Evolutionary conservation across 371 early-diverging fungal genomes (phyloP).

Genomic region (Chytridium lagenaria): DNA sequence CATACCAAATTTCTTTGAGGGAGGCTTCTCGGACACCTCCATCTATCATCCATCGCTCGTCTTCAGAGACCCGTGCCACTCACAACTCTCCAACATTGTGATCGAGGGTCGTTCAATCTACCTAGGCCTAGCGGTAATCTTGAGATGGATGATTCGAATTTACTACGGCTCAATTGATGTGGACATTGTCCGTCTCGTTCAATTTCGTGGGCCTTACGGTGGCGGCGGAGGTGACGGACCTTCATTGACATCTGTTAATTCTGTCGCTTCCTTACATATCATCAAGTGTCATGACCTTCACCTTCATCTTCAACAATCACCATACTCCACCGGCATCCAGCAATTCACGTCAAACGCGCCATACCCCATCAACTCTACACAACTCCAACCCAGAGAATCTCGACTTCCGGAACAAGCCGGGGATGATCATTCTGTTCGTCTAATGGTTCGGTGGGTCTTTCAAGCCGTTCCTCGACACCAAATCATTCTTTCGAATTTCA

Average conservation of each 20-base stretch:
- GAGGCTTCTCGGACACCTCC: conserved; percentile 18
- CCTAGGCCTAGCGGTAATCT: neutral
- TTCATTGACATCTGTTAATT: neutral
- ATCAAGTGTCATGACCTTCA: too few relatives aligned
- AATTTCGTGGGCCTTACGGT: conserved; percentile 9
- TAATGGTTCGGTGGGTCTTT: conserved; percentile 39
- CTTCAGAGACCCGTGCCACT: conserved; percentile 25
- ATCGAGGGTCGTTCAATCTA: conserved; percentile 7
- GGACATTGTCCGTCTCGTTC: conserved; percentile 17
- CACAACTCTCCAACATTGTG: neutral
- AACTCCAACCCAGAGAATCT: neutral
- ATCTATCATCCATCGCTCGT: conserved; percentile 20
- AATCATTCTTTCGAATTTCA: conserved; percentile 15
- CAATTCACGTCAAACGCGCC: neutral
- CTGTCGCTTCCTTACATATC: neutral
- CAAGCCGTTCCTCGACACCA: conserved; percentile 36
- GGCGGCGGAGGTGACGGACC: neutral
- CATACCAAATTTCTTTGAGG: conserved; percentile 22
- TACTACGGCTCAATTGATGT: conserved; percentile 11
- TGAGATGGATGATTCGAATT: neutral
- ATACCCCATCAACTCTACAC: neutral
- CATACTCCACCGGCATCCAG: neutral
- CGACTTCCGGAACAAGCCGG: neutral
- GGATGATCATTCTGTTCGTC: conserved; percentile 22
- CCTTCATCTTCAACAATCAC: neutral